A percentile compares a stretch with the other conserved stretches of the same genome.
phyloP scores from a whole-genome alignment of 306 rosid genomes.

The Ceratonia siliqua region DNA sequence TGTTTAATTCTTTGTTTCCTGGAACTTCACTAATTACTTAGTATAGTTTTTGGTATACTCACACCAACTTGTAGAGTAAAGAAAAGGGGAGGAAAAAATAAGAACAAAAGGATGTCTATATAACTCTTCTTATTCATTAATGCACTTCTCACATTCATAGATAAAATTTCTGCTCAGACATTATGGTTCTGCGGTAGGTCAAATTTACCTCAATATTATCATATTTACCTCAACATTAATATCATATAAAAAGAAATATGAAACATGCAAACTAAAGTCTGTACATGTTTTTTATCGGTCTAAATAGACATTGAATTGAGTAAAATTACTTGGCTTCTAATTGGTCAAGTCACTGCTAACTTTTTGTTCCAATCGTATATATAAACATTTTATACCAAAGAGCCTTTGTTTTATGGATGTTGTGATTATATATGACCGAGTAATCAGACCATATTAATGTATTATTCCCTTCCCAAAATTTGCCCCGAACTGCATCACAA shows the following conservation, averaged over 20 bases:
- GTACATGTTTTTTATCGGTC: not conserved
- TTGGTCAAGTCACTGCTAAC: too few relatives aligned
- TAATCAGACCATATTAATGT: too few relatives aligned
- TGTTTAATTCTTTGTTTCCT: not conserved
- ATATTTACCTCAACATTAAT: not conserved
- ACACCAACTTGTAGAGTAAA: not conserved
- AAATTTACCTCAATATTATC: too few relatives aligned
- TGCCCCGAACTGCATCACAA: too few relatives aligned
- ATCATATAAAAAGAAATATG: too few relatives aligned
- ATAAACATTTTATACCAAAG: too few relatives aligned
- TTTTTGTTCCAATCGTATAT: too few relatives aligned
- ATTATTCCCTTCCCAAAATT: too few relatives aligned
- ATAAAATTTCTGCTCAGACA: too few relatives aligned
- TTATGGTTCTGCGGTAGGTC: too few relatives aligned
- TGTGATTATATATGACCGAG: too few relatives aligned
- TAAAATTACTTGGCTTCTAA: not conserved
- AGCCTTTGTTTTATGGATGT: not conserved
- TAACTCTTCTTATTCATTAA: not conserved
- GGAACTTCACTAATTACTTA: not conserved
- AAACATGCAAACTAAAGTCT: not conserved
- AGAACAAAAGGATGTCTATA: not conserved
- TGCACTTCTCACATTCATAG: not conserved
- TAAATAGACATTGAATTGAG: not conserved
- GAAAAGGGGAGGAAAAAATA: not conserved
- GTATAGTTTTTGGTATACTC: not conserved